Evolutionary conservation across 2,329 filamentous ascomycete species (phyloP), one percentile per base, ranked within the genome.

Genomic region (Exophiala viscosa): DNA sequence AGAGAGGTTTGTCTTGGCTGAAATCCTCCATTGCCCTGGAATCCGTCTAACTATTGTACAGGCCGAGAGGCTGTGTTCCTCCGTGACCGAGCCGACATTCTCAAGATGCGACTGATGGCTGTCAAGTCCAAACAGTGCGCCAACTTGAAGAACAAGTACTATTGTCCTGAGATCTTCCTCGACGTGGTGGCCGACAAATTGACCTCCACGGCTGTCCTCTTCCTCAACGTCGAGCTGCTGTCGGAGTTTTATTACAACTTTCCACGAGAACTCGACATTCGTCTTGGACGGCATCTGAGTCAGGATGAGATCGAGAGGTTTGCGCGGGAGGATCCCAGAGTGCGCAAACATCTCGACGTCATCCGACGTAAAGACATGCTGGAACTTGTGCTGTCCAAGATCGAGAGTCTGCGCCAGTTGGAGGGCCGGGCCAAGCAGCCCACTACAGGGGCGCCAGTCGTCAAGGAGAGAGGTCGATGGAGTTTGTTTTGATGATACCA

Each of bases 191-290:
- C 93, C 1, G 89, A 91, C 62, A 97, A 97, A 72, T 81, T 99
- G 44, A 95, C 92, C 2, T 87, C 90, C 1, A 99, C 93, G 0
- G 92, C 93, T 2, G 93, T 99, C 7, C 82, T 99, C 0, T 99
- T 99, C 77, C 81, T 99, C 28, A 96, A 99, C 65, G 93, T 97
- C 9, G 95, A 99, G 73, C 80, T 99, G 15, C 81, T 99, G 14
- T 92, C 88, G 1, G 95, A 99, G 66, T 99, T 97, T 69, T 96
- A 96, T 74, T 96, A 96, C 73, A 90, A 93, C 67, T 99, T 99
- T 71, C 93, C 93, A 0, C 83, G 93, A 35, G 90, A 96, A 67
- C 81, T 99, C 10, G 93, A 99, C 69, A 76, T 86, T 54, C 83
- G 91, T 32, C 84, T 99, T 9, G 90, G 92, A 41, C 83, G 90